These are phyloP conservation scores for Closterium sp. DNA, from an alignment of 139 green algal genomes.

Conservation along the genomic window DNA sequence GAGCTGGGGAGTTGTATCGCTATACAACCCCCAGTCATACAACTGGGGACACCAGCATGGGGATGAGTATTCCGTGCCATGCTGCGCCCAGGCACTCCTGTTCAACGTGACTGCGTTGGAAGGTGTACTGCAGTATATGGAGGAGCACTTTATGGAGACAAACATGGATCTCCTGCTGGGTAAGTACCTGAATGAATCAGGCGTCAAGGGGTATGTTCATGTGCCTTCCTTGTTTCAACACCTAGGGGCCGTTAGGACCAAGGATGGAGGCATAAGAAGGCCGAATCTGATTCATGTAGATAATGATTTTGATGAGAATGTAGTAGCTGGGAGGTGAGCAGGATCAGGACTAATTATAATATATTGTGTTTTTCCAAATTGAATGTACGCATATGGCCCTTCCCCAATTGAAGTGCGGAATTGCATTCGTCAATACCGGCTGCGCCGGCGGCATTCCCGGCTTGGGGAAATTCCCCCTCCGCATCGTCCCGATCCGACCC, in stretches of 20 bases:
- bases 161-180: not conserved
- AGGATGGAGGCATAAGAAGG: not conserved
- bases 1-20: not conserved
- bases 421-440: no score
- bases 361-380: no score
- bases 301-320: not conserved
- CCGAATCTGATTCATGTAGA: not conserved
- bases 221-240: not conserved
- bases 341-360: no score
- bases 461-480: no score
- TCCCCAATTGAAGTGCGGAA: no score
- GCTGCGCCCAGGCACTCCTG: not conserved
- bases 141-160: not conserved
- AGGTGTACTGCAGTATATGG: not conserved
- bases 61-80: not conserved
- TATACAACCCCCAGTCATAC: not conserved
- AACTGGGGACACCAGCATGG: not conserved
- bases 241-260: not conserved
- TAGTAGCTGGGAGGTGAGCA: not conserved
- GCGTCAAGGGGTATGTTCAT: not conserved
- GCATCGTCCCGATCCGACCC: no score
- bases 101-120: not conserved
- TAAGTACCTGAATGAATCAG: not conserved
- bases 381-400: no score
- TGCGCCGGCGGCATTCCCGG: no score